Evolutionary conservation across 2,329 filamentous ascomycete species (phyloP).

Genomic region (Chalaropsis ovoidea): DNA sequence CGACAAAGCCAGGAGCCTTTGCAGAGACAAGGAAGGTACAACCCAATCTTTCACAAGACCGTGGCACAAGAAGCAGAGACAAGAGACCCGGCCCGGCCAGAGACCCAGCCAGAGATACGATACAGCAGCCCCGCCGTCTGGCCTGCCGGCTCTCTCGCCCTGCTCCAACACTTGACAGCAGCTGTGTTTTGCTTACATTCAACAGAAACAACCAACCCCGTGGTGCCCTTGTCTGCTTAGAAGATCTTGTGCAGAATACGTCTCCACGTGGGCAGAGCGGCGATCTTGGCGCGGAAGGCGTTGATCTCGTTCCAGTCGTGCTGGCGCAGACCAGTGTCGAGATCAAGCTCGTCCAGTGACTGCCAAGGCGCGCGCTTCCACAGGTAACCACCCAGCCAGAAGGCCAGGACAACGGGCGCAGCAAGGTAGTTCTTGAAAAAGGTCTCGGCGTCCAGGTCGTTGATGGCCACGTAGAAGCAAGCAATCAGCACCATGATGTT

Average conservation of each 20-base stretch:
- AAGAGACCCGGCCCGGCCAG: too few species aligned
- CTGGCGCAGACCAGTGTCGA: constrained; percentile 55
- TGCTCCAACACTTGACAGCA: not conserved
- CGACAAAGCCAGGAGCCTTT: constrained; percentile 10
- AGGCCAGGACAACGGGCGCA: constrained; percentile 43
- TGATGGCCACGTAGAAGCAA: constrained; percentile 43
- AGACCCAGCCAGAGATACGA: not conserved
- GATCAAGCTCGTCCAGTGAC: constrained; percentile 50
- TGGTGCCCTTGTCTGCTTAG: constrained; percentile 28
- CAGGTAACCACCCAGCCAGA: constrained; percentile 47
- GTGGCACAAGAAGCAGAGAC: constrained; percentile 9
- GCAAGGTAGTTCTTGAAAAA: constrained; percentile 49
- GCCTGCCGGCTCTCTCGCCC: not conserved
- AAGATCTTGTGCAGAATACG: constrained; percentile 35
- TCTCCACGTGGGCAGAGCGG: constrained; percentile 44
- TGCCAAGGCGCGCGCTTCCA: constrained; percentile 58
- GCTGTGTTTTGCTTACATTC: not conserved
- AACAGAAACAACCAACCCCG: not conserved
- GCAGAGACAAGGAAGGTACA: not conserved
- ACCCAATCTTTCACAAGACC: not conserved
- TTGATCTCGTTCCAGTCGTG: constrained; percentile 57
- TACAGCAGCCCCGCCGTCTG: too few species aligned
- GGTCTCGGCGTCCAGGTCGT: constrained; percentile 36
- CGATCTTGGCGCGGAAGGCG: constrained; percentile 41
- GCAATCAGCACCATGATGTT: constrained; percentile 45